phyloP scores from a whole-genome alignment of 345 rosid genomes.

The Laguncularia racemosa region DNA sequence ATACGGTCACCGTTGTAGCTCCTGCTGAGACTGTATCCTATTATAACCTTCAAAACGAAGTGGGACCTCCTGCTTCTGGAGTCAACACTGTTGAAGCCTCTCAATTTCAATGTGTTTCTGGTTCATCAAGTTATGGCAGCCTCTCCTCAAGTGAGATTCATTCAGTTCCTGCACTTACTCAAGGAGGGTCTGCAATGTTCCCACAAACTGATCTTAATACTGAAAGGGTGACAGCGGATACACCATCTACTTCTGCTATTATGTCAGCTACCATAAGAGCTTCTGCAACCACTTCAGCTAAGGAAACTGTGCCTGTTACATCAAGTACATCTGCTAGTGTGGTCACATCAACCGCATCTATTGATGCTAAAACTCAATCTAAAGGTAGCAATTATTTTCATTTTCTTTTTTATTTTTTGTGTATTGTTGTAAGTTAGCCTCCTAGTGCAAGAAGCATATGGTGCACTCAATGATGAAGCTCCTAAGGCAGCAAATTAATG shows the following conservation, averaged over 20 bases:
- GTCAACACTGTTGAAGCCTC: conserved; percentile 33
- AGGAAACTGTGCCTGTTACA: conserved; percentile 20
- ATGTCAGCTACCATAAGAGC: conserved; percentile 17
- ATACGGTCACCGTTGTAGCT: conserved; percentile 40
- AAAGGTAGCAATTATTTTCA: conserved; percentile 41
- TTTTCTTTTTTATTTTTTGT: no score
- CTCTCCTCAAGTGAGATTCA: conserved; percentile 16
- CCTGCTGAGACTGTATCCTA: conserved; percentile 41
- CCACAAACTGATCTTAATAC: conserved; percentile 19
- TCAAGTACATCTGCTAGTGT: conserved; percentile 21
- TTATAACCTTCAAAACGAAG: conserved; percentile 46
- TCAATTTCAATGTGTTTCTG: conserved; percentile 30
- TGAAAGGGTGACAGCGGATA: conserved; percentile 22
- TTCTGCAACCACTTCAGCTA: conserved; percentile 19
- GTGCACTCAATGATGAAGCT: no score
- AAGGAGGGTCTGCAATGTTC: conserved; percentile 10
- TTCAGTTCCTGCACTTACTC: conserved; percentile 19
- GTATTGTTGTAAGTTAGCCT: no score
- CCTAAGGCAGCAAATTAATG: no score
- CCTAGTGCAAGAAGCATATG: no score
- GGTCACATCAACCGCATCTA: conserved; percentile 25
- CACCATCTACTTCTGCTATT: conserved; percentile 23
- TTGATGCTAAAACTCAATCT: conserved; percentile 45
- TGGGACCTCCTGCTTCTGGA: conserved; percentile 34
- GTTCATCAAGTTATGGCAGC: conserved; percentile 23